Evolutionary conservation across 805 yeast species (phyloP).

Genomic region (Yamadazyma insecticola): DNA sequence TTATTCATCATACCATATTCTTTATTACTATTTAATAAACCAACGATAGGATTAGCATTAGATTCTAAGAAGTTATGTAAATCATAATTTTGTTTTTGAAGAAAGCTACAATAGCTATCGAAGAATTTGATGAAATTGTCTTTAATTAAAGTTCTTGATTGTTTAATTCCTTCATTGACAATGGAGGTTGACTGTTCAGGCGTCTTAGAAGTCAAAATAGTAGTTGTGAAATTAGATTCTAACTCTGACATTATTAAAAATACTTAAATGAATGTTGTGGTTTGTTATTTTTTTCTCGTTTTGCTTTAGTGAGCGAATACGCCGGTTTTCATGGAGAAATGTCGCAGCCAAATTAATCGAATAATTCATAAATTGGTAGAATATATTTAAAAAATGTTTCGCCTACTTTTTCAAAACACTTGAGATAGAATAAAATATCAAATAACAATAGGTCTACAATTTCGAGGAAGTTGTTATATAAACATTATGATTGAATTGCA

Average conservation of each 20-base stretch:
- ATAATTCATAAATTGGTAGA: too few species aligned
- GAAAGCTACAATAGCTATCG: conserved; percentile 14
- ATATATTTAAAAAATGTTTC: too few species aligned
- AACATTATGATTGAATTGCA: too few species aligned
- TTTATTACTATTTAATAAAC: conserved; percentile 15
- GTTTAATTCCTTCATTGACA: conserved; percentile 30
- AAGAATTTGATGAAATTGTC: conserved; percentile 33
- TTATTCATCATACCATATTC: conserved; percentile 36
- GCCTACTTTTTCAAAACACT: too few species aligned
- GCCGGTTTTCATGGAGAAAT: too few species aligned
- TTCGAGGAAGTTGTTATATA: too few species aligned
- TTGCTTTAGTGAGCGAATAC: too few species aligned
- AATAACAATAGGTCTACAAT: too few species aligned
- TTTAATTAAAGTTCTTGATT: conserved; percentile 24
- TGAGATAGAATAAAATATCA: too few species aligned
- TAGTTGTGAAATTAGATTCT: conserved; percentile 17
- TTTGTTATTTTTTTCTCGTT: too few species aligned
- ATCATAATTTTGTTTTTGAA: conserved; percentile 43
- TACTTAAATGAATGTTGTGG: too few species aligned
- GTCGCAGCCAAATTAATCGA: too few species aligned
- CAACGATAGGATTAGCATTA: conserved; percentile 2
- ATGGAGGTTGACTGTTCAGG: conserved; percentile 39
- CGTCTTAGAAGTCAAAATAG: conserved; percentile 37
- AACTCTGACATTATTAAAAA: conserved; percentile 9
- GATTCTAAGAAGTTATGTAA: conserved; percentile 54